phyloP scores from a whole-genome alignment of 2,329 filamentous ascomycete species.

The Cercospora sp. region DNA sequence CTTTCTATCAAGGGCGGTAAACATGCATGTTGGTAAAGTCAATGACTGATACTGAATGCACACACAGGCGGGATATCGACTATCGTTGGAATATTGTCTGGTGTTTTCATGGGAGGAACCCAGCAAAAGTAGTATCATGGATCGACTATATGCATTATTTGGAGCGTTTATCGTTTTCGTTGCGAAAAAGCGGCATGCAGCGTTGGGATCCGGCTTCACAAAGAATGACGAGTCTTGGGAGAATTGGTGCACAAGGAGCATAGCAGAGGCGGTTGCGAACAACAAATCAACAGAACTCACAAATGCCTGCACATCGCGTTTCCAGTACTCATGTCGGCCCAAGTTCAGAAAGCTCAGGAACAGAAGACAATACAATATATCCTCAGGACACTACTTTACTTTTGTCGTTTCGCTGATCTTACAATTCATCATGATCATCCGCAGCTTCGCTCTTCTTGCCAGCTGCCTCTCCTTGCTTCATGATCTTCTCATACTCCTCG shows the following conservation, averaged over 20 bases:
- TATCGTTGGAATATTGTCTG: not conserved
- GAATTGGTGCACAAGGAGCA: not conserved
- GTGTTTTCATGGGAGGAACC: not conserved
- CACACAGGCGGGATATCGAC: not conserved
- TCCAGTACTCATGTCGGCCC: no score
- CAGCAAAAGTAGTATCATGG: not conserved
- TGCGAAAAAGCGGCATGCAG: not conserved
- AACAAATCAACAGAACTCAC: no score
- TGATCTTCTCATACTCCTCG: slow-evolving; percentile 36
- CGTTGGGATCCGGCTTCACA: not conserved
- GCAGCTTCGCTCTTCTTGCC: slow-evolving; percentile 9
- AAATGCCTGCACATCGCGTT: no score
- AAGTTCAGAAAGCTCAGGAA: not conserved
- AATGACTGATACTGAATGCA: not conserved
- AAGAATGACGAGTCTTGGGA: not conserved
- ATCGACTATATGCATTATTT: not conserved
- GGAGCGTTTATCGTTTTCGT: not conserved
- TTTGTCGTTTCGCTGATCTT: slow-evolving; percentile 1
- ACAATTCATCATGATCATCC: slow-evolving; percentile 37
- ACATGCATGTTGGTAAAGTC: not conserved
- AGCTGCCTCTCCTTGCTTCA: slow-evolving; percentile 29
- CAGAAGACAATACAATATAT: not conserved
- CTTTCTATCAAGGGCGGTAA: no score
- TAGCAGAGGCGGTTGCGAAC: not conserved
- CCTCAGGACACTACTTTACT: not conserved